Evolutionary conservation across 345 rosid genomes (phyloP), one percentile per base, ranked within the genome.

Genomic region (Mangifera indica): DNA sequence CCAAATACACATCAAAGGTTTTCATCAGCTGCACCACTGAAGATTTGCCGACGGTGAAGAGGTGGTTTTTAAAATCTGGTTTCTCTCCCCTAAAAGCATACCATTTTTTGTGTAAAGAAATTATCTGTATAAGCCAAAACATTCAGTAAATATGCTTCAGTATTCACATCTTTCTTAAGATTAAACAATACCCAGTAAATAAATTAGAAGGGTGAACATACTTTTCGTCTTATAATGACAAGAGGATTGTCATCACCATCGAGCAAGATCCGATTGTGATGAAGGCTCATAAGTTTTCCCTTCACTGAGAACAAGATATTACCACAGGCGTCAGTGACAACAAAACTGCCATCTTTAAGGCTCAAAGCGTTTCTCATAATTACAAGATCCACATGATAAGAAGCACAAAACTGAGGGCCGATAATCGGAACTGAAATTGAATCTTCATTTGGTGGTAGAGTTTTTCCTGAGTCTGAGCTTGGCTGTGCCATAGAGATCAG

Each of bases 21-120:
- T 87, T 82, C 80, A 72, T 84, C 3, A 82, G 49, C 7, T 86
- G 88, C 45, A 86, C 49, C 73, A 75, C 52, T 0, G 87, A 80
- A 17, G 86, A 80, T 56, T 74, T 64, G 54, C 73, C 80, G 26
- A 74, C 78, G 12, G 75, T 84, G 32, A 81, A 88, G 12, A 84
- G 32, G 10, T 84, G 66, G 71, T 86, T 82, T 21, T 69, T 75
- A 0, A 68, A 46, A 9, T 82, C 75, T 5, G 81, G 81, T 77
- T 85, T 86, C 1, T 72, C 78, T 65, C 90, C 92, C 42, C 86
- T 71, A 63, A 76, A 86, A 2, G 61, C 88, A 62, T 66, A 80
- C 87, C 90, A 87, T 67, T 86, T 84, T 5, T 76, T 80, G 59
- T 88, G 90, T 26, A 60, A 37, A 6, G 75, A 53, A 26, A 70